Base-by-base conservation (phyloP, 305 asterid species). In the Rubia tinctorum region DNA sequence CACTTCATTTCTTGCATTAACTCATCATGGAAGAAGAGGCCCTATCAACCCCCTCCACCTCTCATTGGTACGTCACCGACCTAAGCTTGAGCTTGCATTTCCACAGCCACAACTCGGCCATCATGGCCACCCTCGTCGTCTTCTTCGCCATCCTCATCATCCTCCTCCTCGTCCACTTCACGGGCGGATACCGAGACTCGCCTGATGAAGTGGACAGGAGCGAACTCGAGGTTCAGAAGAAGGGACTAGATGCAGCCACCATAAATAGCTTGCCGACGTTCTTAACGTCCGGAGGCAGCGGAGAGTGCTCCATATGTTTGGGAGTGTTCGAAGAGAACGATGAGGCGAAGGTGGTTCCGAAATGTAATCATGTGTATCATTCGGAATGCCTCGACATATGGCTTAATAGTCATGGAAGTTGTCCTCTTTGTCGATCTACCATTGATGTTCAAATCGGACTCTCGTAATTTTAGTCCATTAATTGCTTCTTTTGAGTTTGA, bases 361-460 rank as follows among this genome's bases (percentile, higher is more conserved):
- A 47, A 4, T 86, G 88, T 66, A 44, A 30, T 75, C 88, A 86
- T 71, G 78, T 76, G 47, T 82, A 77, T 65, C 88, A 86, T 77
- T 77, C 76, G 7, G 82, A 70, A 59, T 86, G 88, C 45, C 82
- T 86, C 20, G 86, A 86, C 76, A 71, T 76, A 62, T 86, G 91
- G 88, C 87, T 86, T 1, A 44, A 27, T 22, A 72, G 60, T 56
- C 80, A 77, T 70, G 71, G 85, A 18, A 87, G 66, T 74, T 87
- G 91, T 74, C 91, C 89, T 63, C 73, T 87, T 27, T 86, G 91
- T 47, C 86, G 88, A 17, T 79, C 83, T 55, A 71, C 81, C 40
- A 77, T 86, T n/a, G 62, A 70, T 13, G 39, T 60, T 7, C 56
- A 17, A 62, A 56, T 59, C 22, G 11, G 60, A 53, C 23, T 6